Evolutionary conservation across 495 filamentous ascomycete genomes (phyloP), one percentile per base, ranked within the genome.

Genomic region (Penicillium pulvis): DNA sequence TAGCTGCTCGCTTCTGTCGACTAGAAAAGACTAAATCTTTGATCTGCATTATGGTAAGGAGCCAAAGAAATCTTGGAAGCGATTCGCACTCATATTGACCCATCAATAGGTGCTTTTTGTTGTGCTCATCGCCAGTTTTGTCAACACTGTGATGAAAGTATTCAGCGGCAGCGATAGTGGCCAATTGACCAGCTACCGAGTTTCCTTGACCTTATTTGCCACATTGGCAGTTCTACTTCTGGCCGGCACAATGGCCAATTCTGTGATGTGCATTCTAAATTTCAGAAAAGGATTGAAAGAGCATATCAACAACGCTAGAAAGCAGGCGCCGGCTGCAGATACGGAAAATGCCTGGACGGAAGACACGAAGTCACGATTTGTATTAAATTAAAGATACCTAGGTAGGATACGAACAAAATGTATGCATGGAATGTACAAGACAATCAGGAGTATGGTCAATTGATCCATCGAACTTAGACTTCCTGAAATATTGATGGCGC

Each of bases 221-320:
- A 17, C 42, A 23, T 23, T 65, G 14, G 63, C 62, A 5, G 48
- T 64, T 0, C 9, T 65, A 6, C 31, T 67, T 49, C 53, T 67
- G 12, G 26, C 3, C 10, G 19, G 52, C 14, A 65, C 65, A 5
- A 8, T 67, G 1, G 30, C 56, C 41, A 67, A 59, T 43, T 58
- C 62, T 6, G 50, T 65, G 17, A n/a, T 57, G 41, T 67, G 65
- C 50, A 65, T 67, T 20, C 14, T 61, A 14, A 65, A 65, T 26
- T 67, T 67, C 31, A 44, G 53, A 11, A 67, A 67, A 46, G 65
- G 65, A 28, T 36, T 67, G 51, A 67, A 65, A 3, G 42, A 58
- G 10, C 11, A 72, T 42, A 58, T 63, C 26, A 49, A 53, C 12
- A 50, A 53, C 10, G 35, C 43, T 1, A 33, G 54, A 24, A 31